Evolutionary conservation across 768 basidiomycete genomes (phyloP).

Genomic region (Ramaria sp.): DNA sequence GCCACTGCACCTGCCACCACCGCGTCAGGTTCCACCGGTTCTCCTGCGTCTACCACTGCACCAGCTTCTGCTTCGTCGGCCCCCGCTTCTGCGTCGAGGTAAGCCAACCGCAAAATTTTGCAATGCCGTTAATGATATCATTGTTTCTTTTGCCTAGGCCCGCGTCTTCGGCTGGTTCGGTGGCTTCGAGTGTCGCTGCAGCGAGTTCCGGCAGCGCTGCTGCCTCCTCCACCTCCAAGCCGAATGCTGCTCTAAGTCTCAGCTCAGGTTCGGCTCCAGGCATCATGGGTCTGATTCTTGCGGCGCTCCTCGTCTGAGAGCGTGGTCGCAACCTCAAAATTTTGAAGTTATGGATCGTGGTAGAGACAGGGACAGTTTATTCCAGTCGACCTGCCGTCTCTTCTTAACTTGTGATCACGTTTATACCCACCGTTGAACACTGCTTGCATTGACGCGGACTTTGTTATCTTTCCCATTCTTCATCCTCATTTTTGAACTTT

Average conservation of each 20-base stretch:
- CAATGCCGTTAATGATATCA: background rate
- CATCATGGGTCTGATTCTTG: background rate
- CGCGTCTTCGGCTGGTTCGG: background rate
- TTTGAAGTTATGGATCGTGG: too few species aligned
- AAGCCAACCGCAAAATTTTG: too few species aligned
- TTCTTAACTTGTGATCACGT: too few species aligned
- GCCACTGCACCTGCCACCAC: conserved; percentile 9
- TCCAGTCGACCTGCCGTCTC: too few species aligned
- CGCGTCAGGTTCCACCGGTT: conserved; percentile 10
- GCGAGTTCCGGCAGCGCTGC: background rate
- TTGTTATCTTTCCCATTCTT: too few species aligned
- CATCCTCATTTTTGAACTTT: too few species aligned
- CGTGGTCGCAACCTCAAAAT: too few species aligned
- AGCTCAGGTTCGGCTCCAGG: background rate
- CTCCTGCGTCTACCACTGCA: conserved; percentile 1
- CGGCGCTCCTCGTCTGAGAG: background rate
- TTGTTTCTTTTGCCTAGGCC: background rate
- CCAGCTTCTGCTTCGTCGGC: background rate
- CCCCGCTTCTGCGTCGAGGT: background rate
- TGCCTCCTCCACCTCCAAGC: background rate
- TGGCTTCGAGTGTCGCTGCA: background rate
- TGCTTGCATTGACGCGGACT: too few species aligned
- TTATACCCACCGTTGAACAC: too few species aligned
- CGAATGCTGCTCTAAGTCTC: background rate
- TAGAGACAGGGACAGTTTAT: too few species aligned